Conservation (phyloP, 83 land plant genomes). For the Thuja plicata region DNA sequence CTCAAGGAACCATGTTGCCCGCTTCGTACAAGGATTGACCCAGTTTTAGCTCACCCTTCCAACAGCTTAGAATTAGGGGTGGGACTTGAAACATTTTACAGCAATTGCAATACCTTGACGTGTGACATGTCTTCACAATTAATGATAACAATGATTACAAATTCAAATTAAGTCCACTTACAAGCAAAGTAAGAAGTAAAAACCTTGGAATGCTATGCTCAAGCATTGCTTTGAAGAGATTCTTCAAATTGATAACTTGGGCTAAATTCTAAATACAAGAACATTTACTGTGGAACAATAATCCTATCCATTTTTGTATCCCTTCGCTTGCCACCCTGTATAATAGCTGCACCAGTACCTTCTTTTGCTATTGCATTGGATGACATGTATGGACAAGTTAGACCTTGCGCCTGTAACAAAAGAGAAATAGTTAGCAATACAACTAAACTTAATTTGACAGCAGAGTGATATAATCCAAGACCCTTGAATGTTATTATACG, state of each 20-base stretch:
- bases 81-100: background rate
- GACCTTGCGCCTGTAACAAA: background rate
- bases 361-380: background rate
- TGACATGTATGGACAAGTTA: slow-evolving; percentile 8
- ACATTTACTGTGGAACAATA: background rate
- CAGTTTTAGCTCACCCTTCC: background rate
- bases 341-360: slow-evolving; percentile 8
- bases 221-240: background rate
- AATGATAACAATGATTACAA: background rate
- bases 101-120: background rate
- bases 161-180: background rate
- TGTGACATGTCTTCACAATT: background rate
- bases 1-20: background rate
- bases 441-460: background rate
- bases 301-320: slow-evolving; percentile 10
- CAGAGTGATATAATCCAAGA: background rate
- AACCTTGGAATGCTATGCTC: background rate
- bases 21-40: background rate
- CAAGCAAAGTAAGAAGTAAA: background rate
- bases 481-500: background rate
- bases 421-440: background rate
- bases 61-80: background rate
- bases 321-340: background rate
- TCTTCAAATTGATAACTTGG: background rate
- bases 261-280: background rate